A percentile compares a stretch with the other conserved stretches of the same genome.
These are phyloP conservation scores for Metschnikowia bowlesiae DNA, from an alignment of 805 yeast species.

Conservation along the genomic window DNA sequence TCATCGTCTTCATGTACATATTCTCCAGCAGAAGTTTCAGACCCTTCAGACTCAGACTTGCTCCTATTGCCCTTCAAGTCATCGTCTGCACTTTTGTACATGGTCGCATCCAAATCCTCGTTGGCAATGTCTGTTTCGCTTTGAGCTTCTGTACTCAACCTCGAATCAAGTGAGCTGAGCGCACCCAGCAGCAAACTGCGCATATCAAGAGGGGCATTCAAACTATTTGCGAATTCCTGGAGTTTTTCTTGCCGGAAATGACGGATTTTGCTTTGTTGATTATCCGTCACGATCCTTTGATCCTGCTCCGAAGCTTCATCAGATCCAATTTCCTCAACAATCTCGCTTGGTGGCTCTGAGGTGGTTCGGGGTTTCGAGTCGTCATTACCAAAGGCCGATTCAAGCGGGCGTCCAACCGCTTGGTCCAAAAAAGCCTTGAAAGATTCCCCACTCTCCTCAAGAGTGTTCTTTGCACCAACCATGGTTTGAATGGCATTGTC, in stretches of 20 bases:
- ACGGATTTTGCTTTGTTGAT: neutral
- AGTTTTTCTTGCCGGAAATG: constrained; percentile 1
- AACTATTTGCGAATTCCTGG: neutral
- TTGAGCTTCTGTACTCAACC: neutral
- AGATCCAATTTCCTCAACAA: neutral
- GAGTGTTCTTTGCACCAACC: neutral
- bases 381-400: neutral
- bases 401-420: neutral
- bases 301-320: neutral
- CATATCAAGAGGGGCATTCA: neutral
- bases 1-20: too few relatives aligned
- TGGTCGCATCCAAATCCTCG: neutral
- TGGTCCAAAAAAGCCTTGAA: neutral
- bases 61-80: too few relatives aligned
- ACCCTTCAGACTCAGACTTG: too few relatives aligned
- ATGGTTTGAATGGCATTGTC: neutral
- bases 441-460: neutral
- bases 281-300: neutral
- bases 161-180: neutral
- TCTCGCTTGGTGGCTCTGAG: neutral
- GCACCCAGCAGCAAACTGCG: neutral
- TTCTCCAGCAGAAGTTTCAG: too few relatives aligned
- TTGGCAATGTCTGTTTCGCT: neutral
- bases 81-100: neutral
- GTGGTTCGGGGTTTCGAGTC: neutral